Evolutionary conservation across 148 eudicot species (phyloP).

Genomic region (Simmondsia chinensis): DNA sequence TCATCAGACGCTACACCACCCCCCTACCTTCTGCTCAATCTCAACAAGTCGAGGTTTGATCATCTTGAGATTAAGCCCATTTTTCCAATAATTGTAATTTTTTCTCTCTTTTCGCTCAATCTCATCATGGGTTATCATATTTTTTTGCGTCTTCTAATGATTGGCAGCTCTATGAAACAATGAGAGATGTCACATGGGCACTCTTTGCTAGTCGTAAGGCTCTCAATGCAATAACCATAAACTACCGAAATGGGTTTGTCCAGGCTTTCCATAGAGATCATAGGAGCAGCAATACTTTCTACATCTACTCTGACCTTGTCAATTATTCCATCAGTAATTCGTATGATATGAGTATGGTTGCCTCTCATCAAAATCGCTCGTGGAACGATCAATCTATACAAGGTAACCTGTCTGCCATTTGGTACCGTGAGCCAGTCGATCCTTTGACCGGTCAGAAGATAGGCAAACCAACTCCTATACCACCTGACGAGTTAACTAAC

Average conservation of each 20-base stretch:
- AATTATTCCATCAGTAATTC: conserved; percentile 62
- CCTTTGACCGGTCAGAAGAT: conserved; percentile 59
- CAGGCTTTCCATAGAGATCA: conserved; percentile 97
- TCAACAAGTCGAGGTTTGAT: conserved; percentile 76
- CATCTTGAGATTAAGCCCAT: too few species aligned
- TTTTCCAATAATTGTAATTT: too few species aligned
- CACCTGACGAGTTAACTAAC: conserved; percentile 80
- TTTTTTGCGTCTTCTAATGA: not conserved
- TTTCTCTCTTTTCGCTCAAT: not conserved
- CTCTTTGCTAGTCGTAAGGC: conserved; percentile 79
- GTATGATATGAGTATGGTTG: conserved; percentile 26
- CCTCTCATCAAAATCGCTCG: conserved; percentile 51
- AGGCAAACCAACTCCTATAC: conserved; percentile 48
- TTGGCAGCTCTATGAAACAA: conserved; percentile 78
- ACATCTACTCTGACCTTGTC: conserved; percentile 71
- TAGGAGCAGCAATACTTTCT: conserved; percentile 66
- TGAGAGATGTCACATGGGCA: conserved; percentile 92
- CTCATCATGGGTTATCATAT: too few species aligned
- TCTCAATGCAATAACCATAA: conserved; percentile 69
- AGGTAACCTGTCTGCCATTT: conserved; percentile 64
- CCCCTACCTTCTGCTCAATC: conserved; percentile 64
- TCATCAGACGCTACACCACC: conserved; percentile 54
- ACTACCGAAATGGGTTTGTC: conserved; percentile 79
- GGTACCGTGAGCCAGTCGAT: conserved; percentile 82
- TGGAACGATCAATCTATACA: conserved; percentile 78